Conservation (phyloP, 2,329 filamentous ascomycete genomes). For the Elsinoe necatrix region DNA sequence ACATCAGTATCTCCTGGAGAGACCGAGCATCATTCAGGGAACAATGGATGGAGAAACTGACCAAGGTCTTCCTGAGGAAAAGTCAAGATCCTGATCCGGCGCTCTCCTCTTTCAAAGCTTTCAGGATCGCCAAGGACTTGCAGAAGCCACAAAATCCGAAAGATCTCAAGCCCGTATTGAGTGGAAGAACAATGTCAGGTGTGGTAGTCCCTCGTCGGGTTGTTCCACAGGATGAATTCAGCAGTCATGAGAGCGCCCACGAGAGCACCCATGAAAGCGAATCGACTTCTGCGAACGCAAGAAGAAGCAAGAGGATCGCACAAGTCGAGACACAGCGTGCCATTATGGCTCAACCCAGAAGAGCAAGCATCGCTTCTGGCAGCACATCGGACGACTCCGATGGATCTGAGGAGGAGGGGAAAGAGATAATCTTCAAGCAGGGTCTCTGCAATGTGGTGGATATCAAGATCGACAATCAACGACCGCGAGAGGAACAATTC, state of each 20-base stretch:
- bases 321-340: conserved; percentile 20
- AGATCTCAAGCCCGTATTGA: background rate
- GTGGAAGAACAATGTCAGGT: background rate
- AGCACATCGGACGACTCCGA: conserved; percentile 22
- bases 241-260: background rate
- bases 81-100: conserved; percentile 37
- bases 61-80: conserved; percentile 54
- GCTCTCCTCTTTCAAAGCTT: conserved; percentile 37
- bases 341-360: conserved; percentile 18
- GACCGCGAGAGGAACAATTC: conserved; percentile 59
- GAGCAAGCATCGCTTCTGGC: background rate
- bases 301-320: conserved; percentile 26
- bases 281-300: background rate
- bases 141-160: conserved; percentile 10
- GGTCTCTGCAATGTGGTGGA: conserved; percentile 63
- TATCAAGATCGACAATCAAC: conserved; percentile 67
- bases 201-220: background rate
- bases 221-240: background rate
- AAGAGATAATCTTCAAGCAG: conserved; percentile 46
- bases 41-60: conserved; percentile 65
- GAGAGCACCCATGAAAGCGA: background rate
- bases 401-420: conserved; percentile 30
- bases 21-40: conserved; percentile 71
- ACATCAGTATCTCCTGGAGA: conserved; percentile 71
- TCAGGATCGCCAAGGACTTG: conserved; percentile 32